Percentiles rank a stretch among this genome's conserved stretches.
These are phyloP conservation scores for Acanthamoeba comandoni DNA, from an alignment of 208 protist genomes.

Conservation along the genomic window DNA sequence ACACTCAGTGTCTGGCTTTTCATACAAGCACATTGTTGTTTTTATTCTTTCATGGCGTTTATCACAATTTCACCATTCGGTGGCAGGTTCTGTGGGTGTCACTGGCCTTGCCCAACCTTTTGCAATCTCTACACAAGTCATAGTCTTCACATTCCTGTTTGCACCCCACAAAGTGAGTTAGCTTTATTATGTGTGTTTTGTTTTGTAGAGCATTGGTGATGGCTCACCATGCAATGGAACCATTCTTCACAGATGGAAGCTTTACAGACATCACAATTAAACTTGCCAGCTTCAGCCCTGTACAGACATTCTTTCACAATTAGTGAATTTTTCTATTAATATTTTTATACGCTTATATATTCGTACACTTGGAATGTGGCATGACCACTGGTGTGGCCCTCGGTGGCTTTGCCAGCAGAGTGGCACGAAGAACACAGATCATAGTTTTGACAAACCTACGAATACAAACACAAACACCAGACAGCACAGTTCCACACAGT, in stretches of 20 bases:
- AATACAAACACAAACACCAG: too few species aligned
- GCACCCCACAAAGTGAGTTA: neutral
- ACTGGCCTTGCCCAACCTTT: too few species aligned
- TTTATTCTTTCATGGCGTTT: too few species aligned
- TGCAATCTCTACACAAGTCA: slow-evolving; percentile 41
- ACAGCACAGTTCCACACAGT: neutral
- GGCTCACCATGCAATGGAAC: slow-evolving; percentile 1
- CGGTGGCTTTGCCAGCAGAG: neutral
- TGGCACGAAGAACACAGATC: slow-evolving; percentile 14
- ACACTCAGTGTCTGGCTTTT: too few species aligned
- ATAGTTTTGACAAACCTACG: slow-evolving; percentile 31
- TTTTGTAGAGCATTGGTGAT: too few species aligned
- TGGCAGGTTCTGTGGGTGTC: too few species aligned
- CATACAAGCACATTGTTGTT: too few species aligned
- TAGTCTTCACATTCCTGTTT: slow-evolving; percentile 52
- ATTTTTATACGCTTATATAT: neutral
- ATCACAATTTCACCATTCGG: too few species aligned
- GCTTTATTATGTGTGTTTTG: neutral
- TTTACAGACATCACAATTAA: neutral
- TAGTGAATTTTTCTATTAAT: neutral
- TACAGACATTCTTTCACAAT: neutral
- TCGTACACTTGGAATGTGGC: neutral
- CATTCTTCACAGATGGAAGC: neutral
- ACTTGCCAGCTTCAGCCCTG: neutral
- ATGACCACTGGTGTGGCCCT: neutral